phyloP scores from a whole-genome alignment of 2,329 filamentous ascomycete genomes.

The Pseudogymnoascus sp. region DNA sequence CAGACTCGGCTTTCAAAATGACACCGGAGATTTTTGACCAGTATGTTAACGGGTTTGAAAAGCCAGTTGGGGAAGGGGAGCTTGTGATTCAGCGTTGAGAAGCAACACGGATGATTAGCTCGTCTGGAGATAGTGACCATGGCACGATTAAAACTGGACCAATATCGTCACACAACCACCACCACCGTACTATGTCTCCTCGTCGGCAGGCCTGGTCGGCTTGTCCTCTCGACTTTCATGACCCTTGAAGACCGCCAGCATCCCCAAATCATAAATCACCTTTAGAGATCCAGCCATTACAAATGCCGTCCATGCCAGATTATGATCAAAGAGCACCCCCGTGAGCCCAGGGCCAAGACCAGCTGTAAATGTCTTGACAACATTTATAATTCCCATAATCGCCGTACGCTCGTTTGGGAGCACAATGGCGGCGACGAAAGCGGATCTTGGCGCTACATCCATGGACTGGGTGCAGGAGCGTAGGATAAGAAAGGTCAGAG shows the following conservation, averaged over 20 bases:
- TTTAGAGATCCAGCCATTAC: constrained; percentile 57
- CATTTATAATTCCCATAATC: constrained; percentile 63
- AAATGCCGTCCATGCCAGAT: constrained; percentile 56
- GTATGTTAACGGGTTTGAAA: background rate
- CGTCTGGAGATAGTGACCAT: background rate
- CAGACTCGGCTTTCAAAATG: background rate
- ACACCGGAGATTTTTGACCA: background rate
- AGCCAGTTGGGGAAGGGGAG: background rate
- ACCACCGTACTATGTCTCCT: constrained; percentile 10
- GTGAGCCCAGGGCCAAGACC: constrained; percentile 57
- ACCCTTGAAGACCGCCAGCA: constrained; percentile 43
- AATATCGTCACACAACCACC: background rate
- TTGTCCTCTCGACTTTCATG: constrained; percentile 26
- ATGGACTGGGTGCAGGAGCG: constrained; percentile 58
- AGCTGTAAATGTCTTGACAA: constrained; percentile 58
- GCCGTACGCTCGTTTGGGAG: constrained; percentile 60
- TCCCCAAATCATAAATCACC: constrained; percentile 51
- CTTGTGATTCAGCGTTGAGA: background rate
- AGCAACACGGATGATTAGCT: background rate
- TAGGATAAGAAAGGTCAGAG: constrained; percentile 54
- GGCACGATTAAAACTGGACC: background rate
- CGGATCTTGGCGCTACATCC: constrained; percentile 63
- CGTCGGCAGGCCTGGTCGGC: constrained; percentile 15
- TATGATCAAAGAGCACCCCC: constrained; percentile 50
- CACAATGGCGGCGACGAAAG: constrained; percentile 61